Percentiles rank a stretch among this genome's conserved stretches.
Conservation (phyloP, 306 rosid species). For the Arachis stenosperma region DNA sequence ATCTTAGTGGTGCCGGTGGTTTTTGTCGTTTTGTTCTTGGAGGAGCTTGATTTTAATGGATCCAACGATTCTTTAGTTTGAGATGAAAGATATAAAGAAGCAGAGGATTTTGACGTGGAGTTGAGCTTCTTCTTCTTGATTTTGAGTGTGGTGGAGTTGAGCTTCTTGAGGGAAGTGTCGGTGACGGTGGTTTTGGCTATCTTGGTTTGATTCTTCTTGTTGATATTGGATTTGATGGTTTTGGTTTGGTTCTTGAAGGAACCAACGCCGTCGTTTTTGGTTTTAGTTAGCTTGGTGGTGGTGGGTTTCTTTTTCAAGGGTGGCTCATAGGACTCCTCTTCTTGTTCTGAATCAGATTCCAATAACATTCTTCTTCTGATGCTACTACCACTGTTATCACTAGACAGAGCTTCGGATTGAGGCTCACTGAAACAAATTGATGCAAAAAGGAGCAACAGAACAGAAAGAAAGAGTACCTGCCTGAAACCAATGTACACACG, state of each 20-base stretch:
- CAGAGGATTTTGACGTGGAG: conserved; percentile 57
- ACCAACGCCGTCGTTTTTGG: neutral
- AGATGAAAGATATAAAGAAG: conserved; percentile 12
- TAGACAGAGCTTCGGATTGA: conserved; percentile 35
- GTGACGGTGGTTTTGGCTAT: conserved; percentile 41
- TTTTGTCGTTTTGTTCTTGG: conserved; percentile 50
- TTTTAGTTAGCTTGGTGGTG: conserved; percentile 24
- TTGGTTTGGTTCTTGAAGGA: conserved; percentile 65
- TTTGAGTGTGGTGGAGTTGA: conserved; percentile 64
- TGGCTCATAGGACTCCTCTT: neutral
- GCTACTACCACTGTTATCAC: neutral
- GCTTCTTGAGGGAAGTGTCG: conserved; percentile 52
- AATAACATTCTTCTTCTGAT: conserved; percentile 46
- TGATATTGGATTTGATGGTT: conserved; percentile 46
- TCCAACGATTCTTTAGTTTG: conserved; percentile 50
- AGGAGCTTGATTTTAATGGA: conserved; percentile 51
- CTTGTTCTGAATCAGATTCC: conserved; percentile 30
- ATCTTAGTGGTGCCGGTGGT: conserved; percentile 39
- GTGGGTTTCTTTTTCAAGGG: conserved; percentile 58
- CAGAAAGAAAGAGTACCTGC: conserved; percentile 50
- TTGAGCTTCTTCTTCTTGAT: conserved; percentile 59
- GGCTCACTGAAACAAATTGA: conserved; percentile 45
- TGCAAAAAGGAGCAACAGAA: conserved; percentile 41
- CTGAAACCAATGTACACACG: conserved; percentile 37
- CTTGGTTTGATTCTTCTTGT: conserved; percentile 50